These are phyloP conservation scores for Sporothrix inflata DNA, from an alignment of 2,329 filamentous ascomycete genomes.

Conservation along the genomic window DNA sequence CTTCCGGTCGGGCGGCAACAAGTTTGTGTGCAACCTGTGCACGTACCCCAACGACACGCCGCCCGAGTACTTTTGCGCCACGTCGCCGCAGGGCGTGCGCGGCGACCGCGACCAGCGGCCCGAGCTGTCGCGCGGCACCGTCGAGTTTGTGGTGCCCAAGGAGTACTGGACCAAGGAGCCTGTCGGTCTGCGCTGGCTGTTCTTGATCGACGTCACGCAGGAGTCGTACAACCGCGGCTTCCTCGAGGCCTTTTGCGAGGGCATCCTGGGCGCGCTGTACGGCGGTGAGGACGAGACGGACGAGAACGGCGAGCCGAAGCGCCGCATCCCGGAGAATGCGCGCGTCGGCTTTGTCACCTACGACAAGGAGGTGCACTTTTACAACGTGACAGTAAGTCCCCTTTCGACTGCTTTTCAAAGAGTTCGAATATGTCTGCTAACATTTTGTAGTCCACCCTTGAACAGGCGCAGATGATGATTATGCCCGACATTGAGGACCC, in stretches of 20 bases:
- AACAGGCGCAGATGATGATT: conserved; percentile 95
- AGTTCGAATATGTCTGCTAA: neutral
- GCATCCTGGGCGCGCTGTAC: conserved; percentile 83
- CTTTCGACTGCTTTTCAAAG: no score
- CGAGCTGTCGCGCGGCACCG: conserved; percentile 87
- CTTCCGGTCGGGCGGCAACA: conserved; percentile 90
- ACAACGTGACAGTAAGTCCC: conserved; percentile 79
- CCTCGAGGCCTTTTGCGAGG: conserved; percentile 85
- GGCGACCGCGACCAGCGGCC: conserved; percentile 87
- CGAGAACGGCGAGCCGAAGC: conserved; percentile 57
- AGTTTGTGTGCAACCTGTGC: conserved; percentile 98
- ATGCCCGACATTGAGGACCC: conserved; percentile 98
- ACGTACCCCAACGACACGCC: conserved; percentile 95
- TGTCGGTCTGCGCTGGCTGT: conserved; percentile 83
- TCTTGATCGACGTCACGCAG: conserved; percentile 90
- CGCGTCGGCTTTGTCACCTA: conserved; percentile 95
- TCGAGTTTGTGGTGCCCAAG: conserved; percentile 95
- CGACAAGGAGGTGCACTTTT: conserved; percentile 97
- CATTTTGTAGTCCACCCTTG: conserved; percentile 63
- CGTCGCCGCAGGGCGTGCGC: conserved; percentile 81
- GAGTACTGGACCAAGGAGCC: conserved; percentile 98
- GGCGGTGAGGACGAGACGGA: conserved; percentile 61
- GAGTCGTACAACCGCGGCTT: conserved; percentile 91
- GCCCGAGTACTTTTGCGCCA: conserved; percentile 89
- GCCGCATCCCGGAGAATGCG: conserved; percentile 72